phyloP scores from a whole-genome alignment of 192 early-diverging fungal genomes.

The Umbelopsis isabellina region DNA sequence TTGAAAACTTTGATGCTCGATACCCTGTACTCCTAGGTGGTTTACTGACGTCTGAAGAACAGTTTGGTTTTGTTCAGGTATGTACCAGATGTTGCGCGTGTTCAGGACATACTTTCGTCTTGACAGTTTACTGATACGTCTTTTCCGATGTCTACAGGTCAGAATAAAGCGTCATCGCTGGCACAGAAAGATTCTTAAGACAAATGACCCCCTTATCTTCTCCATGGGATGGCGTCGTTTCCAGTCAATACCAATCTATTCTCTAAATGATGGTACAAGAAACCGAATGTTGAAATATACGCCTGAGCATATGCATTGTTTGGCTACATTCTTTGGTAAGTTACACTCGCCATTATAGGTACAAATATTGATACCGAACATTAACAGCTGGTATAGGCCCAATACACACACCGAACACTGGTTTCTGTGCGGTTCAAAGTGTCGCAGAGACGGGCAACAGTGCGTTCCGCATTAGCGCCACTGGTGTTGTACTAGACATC shows the following conservation, averaged over 20 bases:
- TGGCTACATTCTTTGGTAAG: conserved; percentile 88
- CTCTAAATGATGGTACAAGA: conserved; percentile 86
- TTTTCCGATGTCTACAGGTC: conserved; percentile 47
- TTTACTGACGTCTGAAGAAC: conserved; percentile 85
- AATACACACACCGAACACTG: conserved; percentile 93
- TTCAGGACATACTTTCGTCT: not conserved
- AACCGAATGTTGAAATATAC: conserved; percentile 99
- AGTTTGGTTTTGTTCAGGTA: conserved; percentile 88
- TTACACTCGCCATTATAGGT: not conserved
- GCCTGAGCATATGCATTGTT: conserved; percentile 99
- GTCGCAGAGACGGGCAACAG: conserved; percentile 58
- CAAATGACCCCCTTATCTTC: conserved; percentile 96
- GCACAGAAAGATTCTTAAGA: conserved; percentile 95
- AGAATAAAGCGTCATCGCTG: conserved; percentile 98
- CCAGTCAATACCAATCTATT: conserved; percentile 96
- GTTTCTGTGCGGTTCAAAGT: conserved; percentile 92
- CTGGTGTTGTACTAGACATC: conserved; percentile 93
- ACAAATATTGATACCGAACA: not conserved
- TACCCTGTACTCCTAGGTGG: conserved; percentile 94
- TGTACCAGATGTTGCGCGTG: conserved; percentile 24
- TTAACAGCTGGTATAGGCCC: conserved; percentile 57
- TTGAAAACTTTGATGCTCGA: conserved; percentile 86
- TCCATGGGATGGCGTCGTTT: conserved; percentile 98
- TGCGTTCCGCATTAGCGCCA: conserved; percentile 94
- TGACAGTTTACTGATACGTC: not conserved